These are phyloP conservation scores for Aspergillus vadensis DNA, from an alignment of 2,329 filamentous ascomycete species.

Conservation along the genomic window DNA sequence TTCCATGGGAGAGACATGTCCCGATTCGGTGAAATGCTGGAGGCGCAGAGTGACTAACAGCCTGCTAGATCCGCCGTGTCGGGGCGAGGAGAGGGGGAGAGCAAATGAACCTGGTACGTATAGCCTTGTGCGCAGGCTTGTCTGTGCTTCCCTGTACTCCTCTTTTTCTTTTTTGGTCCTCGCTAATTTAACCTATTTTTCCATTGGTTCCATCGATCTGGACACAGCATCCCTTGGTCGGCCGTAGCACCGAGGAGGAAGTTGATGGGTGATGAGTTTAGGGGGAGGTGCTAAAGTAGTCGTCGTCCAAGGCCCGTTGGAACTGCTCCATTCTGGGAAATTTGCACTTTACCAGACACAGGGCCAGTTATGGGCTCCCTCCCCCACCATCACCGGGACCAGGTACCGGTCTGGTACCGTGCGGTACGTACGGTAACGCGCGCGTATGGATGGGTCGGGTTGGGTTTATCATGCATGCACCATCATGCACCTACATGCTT, in stretches of 20 bases:
- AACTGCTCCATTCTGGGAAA: conserved; percentile 6
- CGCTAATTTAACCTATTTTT: conserved; percentile 2
- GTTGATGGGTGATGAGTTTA: not conserved
- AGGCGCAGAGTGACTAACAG: conserved; percentile 5
- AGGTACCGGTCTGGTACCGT: not conserved
- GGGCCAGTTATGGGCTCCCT: not conserved
- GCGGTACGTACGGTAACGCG: not conserved
- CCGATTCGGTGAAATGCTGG: not conserved
- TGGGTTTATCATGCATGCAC: not conserved
- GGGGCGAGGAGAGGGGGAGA: conserved; percentile 9
- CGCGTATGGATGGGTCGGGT: not conserved
- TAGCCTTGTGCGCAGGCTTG: conserved; percentile 17
- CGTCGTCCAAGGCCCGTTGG: conserved; percentile 1
- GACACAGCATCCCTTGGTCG: conserved; percentile 2
- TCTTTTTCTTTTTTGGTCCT: conserved; percentile 5
- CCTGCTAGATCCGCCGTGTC: conserved; percentile 16
- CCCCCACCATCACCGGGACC: not conserved
- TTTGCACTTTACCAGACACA: conserved; percentile 1
- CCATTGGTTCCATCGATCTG: conserved; percentile 16
- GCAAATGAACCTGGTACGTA: conserved; percentile 13
- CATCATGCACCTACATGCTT: conserved; percentile 1
- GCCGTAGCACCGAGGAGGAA: conserved; percentile 6
- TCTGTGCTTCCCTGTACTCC: conserved; percentile 13
- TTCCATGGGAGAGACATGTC: not conserved
- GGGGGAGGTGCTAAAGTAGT: not conserved